phyloP scores from a whole-genome alignment of 179 eudicot species.

The Nepenthes alata region DNA sequence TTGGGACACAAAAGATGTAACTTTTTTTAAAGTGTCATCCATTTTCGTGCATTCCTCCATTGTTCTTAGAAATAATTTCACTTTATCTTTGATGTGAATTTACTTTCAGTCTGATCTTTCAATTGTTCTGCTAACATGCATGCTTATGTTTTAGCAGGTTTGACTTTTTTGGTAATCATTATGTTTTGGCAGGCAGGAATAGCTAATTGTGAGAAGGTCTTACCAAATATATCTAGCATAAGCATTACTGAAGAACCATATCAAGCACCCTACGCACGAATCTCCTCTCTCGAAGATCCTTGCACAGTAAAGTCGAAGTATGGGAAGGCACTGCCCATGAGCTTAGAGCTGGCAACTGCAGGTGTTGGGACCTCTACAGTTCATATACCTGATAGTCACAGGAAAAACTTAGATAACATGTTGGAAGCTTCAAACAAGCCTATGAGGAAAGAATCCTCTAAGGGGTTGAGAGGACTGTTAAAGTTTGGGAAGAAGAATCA shows the following conservation, averaged over 20 bases:
- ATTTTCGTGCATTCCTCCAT: too few species aligned
- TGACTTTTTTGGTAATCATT: background rate
- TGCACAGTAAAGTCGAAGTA: conserved; percentile 48
- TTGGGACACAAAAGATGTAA: too few species aligned
- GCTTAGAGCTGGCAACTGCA: conserved; percentile 16
- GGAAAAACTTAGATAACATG: conserved; percentile 24
- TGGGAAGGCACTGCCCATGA: conserved; percentile 39
- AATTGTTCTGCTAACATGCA: background rate
- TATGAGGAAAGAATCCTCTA: conserved; percentile 50
- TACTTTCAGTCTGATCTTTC: too few species aligned
- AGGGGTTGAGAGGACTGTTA: conserved; percentile 71
- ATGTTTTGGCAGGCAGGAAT: conserved; percentile 21
- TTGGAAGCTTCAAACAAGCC: conserved; percentile 40
- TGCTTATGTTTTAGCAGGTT: background rate
- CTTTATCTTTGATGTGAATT: too few species aligned
- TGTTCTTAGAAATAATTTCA: too few species aligned
- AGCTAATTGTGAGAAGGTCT: conserved; percentile 21
- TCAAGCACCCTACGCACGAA: conserved; percentile 67
- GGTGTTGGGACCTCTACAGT: conserved; percentile 19
- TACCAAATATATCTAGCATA: conserved; percentile 14
- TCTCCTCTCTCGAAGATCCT: conserved; percentile 69
- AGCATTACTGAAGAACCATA: conserved; percentile 31
- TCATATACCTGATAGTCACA: conserved; percentile 30
- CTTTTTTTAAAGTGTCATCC: too few species aligned
- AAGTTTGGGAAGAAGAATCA: conserved; percentile 62